Evolutionary conservation across 1,284 basidiomycete genomes (phyloP).

Genomic region (Omphalotus olearius): DNA sequence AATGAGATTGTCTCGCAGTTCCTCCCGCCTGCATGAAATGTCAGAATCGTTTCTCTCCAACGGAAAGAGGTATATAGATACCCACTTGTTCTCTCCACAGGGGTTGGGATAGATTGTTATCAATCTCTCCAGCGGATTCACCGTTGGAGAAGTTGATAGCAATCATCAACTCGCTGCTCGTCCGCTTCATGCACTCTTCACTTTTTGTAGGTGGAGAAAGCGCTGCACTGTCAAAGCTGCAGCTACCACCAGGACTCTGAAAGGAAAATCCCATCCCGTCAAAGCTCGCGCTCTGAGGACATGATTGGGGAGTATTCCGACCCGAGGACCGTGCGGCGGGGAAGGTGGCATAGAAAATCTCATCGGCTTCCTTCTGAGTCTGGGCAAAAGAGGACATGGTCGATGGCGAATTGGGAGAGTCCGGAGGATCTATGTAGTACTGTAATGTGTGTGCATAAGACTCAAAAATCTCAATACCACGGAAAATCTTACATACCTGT

Average conservation of each 20-base stretch:
- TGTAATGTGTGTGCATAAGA: background rate
- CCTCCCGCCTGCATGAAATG: too few species aligned
- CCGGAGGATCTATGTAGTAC: constrained; percentile 13
- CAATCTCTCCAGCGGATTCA: constrained; percentile 1
- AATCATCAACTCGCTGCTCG: background rate
- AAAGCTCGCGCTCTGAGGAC: constrained; percentile 12
- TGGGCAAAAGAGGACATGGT: constrained; percentile 23
- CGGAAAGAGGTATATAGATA: too few species aligned
- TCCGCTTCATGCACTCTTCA: too few species aligned
- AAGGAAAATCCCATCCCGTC: constrained; percentile 7
- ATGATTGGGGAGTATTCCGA: constrained; percentile 13
- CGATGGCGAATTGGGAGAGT: background rate
- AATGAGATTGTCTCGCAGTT: too few species aligned
- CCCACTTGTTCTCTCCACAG: too few species aligned
- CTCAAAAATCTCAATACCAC: background rate
- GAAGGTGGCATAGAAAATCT: constrained; percentile 39
- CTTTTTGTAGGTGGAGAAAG: too few species aligned
- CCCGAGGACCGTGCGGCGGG: constrained; percentile 29
- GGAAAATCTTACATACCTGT: constrained; percentile 4
- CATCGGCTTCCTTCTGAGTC: constrained; percentile 32
- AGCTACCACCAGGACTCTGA: background rate
- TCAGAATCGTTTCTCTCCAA: too few species aligned
- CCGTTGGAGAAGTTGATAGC: constrained; percentile 1
- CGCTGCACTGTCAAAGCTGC: background rate
- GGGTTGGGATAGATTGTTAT: background rate